Percentiles rank a stretch among this genome's conserved stretches.
Conservation (phyloP, 306 rosid species). For the Clitoria ternatea region DNA sequence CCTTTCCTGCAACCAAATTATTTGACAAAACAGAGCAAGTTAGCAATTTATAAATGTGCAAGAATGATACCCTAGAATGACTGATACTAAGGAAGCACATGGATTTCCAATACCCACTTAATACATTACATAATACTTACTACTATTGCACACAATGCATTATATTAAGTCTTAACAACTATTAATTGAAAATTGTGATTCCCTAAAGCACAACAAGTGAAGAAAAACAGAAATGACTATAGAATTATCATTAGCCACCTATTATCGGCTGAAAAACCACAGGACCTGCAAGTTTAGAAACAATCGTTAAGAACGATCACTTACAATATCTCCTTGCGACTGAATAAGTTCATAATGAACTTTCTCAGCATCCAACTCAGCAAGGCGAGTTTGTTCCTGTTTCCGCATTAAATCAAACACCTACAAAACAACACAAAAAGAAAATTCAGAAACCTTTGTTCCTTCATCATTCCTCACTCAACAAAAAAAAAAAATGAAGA, state of each 20-base stretch:
- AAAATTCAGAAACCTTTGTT: slow-evolving; percentile 1
- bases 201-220: neutral
- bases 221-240: neutral
- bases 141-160: too few species aligned
- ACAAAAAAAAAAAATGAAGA: neutral
- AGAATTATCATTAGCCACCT: neutral
- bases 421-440: slow-evolving; percentile 39
- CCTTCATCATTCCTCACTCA: neutral
- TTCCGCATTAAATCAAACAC: slow-evolving; percentile 73
- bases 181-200: neutral
- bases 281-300: neutral
- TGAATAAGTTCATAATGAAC: slow-evolving; percentile 67
- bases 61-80: neutral
- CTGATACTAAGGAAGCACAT: neutral
- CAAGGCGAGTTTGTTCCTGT: slow-evolving; percentile 80
- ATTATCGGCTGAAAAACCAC: neutral
- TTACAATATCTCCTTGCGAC: slow-evolving; percentile 67
- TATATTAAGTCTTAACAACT: neutral
- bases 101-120: neutral
- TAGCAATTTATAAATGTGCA: neutral
- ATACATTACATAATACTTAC: too few species aligned
- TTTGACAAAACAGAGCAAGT: neutral
- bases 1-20: slow-evolving; percentile 57
- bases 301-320: slow-evolving; percentile 24
- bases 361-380: slow-evolving; percentile 79